A percentile compares a stretch with the other conserved stretches of the same genome.
These are phyloP conservation scores for Eimeria praecox DNA, from an alignment of 169 alveolate genomes.

Conservation along the genomic window DNA sequence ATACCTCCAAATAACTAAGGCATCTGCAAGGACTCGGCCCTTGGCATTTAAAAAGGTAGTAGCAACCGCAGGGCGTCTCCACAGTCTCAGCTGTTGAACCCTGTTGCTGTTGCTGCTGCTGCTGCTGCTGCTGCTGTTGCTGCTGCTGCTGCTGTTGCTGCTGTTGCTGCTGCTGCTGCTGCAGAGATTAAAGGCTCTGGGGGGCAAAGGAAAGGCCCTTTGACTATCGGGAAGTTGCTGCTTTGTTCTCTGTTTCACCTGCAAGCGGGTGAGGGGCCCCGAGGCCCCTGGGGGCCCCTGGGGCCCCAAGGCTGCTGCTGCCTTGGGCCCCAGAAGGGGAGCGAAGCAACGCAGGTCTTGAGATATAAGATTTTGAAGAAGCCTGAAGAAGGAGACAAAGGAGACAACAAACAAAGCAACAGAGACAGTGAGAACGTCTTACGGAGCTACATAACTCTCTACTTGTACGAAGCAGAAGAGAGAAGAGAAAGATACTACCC, in stretches of 20 bases:
- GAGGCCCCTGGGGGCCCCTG: constrained; percentile 33
- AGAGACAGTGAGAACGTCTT: background rate
- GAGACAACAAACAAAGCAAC: background rate
- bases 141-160: constrained; percentile 56
- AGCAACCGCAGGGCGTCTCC: constrained; percentile 53
- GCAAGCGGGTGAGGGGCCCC: constrained; percentile 69
- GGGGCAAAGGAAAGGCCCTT: constrained; percentile 19
- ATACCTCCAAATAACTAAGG: constrained; percentile 20
- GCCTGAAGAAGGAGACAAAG: background rate
- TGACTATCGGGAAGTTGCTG: background rate
- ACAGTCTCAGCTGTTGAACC: constrained; percentile 57
- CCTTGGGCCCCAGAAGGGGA: constrained; percentile 25
- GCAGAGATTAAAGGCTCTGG: background rate
- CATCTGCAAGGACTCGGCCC: constrained; percentile 59
- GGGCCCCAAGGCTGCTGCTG: constrained; percentile 58
- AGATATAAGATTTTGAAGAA: background rate
- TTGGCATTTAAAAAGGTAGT: constrained; percentile 29
- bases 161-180: constrained; percentile 25
- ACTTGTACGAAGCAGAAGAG: background rate
- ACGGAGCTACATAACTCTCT: too few relatives aligned
- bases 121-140: constrained; percentile 58
- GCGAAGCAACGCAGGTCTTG: constrained; percentile 49
- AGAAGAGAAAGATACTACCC: background rate
- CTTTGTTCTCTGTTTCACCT: background rate
- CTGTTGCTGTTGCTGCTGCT: constrained; percentile 26